Conservation (phyloP, 1,284 basidiomycete genomes). For the Filobasidium uniguttulatum region DNA sequence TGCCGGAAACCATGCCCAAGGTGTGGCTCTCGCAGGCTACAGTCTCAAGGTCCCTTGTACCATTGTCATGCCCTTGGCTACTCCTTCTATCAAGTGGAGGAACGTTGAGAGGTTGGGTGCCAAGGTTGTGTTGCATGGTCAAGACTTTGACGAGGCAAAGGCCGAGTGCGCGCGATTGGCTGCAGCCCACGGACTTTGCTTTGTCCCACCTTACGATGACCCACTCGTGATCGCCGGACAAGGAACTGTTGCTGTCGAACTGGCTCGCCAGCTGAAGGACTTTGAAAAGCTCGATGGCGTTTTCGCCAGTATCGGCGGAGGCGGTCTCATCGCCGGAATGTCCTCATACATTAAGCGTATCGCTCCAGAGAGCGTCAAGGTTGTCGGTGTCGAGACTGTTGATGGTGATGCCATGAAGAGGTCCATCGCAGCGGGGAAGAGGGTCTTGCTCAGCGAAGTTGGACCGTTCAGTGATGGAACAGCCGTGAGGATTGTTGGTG, state of each 20-base stretch:
- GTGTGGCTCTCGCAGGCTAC: constrained; percentile 83
- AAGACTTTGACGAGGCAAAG: constrained; percentile 94
- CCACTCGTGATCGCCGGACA: constrained; percentile 95
- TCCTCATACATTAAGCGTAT: constrained; percentile 88
- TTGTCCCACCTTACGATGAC: constrained; percentile 96
- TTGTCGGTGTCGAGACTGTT: constrained; percentile 86
- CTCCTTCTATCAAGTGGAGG: constrained; percentile 88
- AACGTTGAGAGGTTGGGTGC: constrained; percentile 89
- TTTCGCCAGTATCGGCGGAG: constrained; percentile 84
- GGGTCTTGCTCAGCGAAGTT: constrained; percentile 75
- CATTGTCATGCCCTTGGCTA: constrained; percentile 94
- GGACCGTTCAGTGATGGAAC: constrained; percentile 98
- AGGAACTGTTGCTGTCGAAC: constrained; percentile 88
- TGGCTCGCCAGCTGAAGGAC: constrained; percentile 69
- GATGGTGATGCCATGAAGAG: constrained; percentile 88
- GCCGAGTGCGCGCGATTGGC: constrained; percentile 81
- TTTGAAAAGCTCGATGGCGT: constrained; percentile 67
- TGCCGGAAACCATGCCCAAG: constrained; percentile 97
- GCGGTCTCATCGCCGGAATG: constrained; percentile 80
- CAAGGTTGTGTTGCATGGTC: constrained; percentile 81
- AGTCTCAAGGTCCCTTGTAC: constrained; percentile 83
- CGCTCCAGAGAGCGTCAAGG: constrained; percentile 65
- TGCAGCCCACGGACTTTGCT: constrained; percentile 58
- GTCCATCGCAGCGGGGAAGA: constrained; percentile 61
- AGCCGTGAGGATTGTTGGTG: constrained; percentile 90